A percentile compares a stretch with the other conserved stretches of the same genome.
Evolutionary conservation across 106 monocot genomes (phyloP).

Genomic region (Gastrodia elata): DNA sequence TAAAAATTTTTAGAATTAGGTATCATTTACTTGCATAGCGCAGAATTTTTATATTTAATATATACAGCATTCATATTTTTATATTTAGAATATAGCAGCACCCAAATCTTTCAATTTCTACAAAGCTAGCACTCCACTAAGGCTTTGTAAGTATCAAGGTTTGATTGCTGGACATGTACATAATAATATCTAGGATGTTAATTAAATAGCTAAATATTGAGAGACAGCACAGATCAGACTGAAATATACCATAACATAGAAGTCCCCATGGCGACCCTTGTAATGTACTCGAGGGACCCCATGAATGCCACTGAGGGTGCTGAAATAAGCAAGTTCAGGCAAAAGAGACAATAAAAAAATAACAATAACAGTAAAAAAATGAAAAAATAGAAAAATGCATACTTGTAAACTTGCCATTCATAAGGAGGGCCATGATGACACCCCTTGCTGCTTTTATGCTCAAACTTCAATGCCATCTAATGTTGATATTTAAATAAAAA

Average conservation of each 20-base stretch:
- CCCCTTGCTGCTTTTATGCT: constrained; percentile 85
- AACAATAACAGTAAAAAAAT: neutral
- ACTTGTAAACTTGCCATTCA: constrained; percentile 95
- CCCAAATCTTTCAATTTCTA: too few relatives aligned
- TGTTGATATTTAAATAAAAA: neutral
- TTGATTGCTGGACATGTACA: too few relatives aligned
- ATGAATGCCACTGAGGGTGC: constrained; percentile 87
- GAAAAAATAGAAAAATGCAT: constrained; percentile 16
- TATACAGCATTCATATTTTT: too few relatives aligned
- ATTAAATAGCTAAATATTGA: neutral
- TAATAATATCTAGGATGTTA: too few relatives aligned
- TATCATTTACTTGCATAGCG: too few relatives aligned
- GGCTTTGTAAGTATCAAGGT: too few relatives aligned
- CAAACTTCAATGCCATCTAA: constrained; percentile 79
- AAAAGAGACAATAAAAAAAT: neutral
- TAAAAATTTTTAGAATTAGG: too few relatives aligned
- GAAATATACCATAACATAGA: constrained; percentile 77
- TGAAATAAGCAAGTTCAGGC: constrained; percentile 10
- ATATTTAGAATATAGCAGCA: too few relatives aligned
- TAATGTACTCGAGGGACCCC: constrained; percentile 87
- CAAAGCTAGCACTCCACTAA: too few relatives aligned
- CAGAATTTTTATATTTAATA: too few relatives aligned
- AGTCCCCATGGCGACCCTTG: constrained; percentile 89
- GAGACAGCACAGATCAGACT: neutral
- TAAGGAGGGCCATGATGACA: constrained; percentile 74